Percentiles rank a stretch among this genome's conserved stretches.
Evolutionary conservation across 139 green algal genomes (phyloP).

Genomic region (Picochlorum costavermella): DNA sequence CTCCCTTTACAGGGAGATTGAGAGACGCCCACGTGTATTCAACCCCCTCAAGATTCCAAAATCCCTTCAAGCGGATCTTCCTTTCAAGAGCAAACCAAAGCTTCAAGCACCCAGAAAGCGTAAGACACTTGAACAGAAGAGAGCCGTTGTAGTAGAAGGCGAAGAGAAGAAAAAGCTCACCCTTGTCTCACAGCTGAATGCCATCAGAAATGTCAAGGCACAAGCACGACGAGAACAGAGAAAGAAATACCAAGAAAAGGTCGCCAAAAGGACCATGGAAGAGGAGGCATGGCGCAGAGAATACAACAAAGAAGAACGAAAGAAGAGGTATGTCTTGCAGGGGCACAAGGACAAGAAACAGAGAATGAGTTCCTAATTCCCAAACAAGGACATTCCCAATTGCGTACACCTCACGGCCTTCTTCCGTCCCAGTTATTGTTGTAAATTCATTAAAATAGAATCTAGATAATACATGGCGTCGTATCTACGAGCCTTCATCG

Average conservation of each 20-base stretch:
- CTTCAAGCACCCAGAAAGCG: conserved; percentile 50
- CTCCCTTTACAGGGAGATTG: conserved; percentile 82
- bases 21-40: conserved; percentile 73
- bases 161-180: conserved; percentile 39
- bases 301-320: conserved; percentile 52
- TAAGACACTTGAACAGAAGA: conserved; percentile 74
- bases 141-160: conserved; percentile 71
- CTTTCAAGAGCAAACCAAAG: conserved; percentile 95
- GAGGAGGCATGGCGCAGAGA: conserved; percentile 43
- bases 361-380: conserved; percentile 14
- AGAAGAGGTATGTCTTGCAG: conserved; percentile 56
- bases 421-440: no score
- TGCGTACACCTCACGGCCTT: no score
- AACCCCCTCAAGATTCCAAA: conserved; percentile 86
- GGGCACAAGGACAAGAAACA: conserved; percentile 35
- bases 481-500: conserved; percentile 49
- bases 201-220: conserved; percentile 88
- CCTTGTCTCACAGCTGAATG: conserved; percentile 80
- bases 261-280: conserved; percentile 39
- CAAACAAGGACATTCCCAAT: background rate
- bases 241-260: conserved; percentile 21
- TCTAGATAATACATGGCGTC: conserved; percentile 17
- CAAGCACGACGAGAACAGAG: conserved; percentile 52
- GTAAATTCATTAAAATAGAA: background rate
- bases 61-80: conserved; percentile 72